phyloP scores from a whole-genome alignment of 1,284 basidiomycete genomes.

The Coriolopsis trogii region DNA sequence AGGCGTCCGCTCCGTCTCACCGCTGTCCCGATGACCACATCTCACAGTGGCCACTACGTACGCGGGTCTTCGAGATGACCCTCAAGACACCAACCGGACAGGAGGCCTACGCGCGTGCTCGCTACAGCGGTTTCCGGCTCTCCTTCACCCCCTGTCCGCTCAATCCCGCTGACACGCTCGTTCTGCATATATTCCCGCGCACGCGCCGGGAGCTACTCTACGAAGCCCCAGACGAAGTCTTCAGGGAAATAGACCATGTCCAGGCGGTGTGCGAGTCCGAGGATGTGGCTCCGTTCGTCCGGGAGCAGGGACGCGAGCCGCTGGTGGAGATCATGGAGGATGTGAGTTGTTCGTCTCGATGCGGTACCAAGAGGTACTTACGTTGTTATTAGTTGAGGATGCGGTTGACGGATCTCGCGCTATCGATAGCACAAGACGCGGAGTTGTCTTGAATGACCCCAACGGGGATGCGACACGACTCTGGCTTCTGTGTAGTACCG shows the following conservation, averaged over 20 bases:
- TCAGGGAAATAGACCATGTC: neutral
- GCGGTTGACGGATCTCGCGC: neutral
- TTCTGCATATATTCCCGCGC: neutral
- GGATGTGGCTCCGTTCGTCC: neutral
- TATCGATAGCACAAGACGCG: too few species aligned
- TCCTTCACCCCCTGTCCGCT: neutral
- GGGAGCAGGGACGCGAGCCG: too few species aligned
- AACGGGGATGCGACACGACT: too few species aligned
- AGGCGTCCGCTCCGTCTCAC: neutral
- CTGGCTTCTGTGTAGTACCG: too few species aligned
- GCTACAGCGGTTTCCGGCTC: neutral
- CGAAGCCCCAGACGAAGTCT: neutral
- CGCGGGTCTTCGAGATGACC: neutral
- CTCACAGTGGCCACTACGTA: neutral
- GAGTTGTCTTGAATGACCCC: too few species aligned
- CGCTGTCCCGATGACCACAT: neutral
- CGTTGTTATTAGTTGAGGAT: neutral
- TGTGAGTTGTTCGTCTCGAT: neutral
- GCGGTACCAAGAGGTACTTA: neutral
- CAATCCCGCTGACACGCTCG: neutral
- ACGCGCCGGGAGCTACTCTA: neutral
- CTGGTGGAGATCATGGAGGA: neutral
- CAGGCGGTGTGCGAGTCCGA: neutral
- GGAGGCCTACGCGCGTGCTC: too few species aligned
- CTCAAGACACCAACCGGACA: neutral